Evolutionary conservation across 1,139 yeast genomes (phyloP).

Genomic region (Scheffersomyces illinoinensis): DNA sequence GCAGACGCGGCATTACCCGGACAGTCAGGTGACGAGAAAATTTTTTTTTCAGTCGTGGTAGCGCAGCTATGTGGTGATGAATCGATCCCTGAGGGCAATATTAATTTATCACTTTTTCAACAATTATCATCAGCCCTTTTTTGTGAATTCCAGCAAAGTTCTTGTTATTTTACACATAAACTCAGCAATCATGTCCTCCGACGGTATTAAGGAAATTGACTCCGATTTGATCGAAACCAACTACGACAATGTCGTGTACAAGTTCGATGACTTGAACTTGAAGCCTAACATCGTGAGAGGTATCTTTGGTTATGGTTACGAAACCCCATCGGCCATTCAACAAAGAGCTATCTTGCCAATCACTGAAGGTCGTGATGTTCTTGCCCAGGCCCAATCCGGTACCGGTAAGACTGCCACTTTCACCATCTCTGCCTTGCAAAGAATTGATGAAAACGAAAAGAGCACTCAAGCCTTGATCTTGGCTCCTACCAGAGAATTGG

Average conservation of each 20-base stretch:
- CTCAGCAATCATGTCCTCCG: slow-evolving; percentile 33
- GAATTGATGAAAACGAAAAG: slow-evolving; percentile 76
- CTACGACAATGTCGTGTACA: slow-evolving; percentile 94
- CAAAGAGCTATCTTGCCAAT: slow-evolving; percentile 97
- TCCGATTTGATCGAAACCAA: slow-evolving; percentile 87
- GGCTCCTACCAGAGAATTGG: slow-evolving; percentile 99
- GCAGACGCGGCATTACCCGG: slow-evolving; percentile 24
- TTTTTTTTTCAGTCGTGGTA: slow-evolving; percentile 10
- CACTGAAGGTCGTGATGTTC: slow-evolving; percentile 93
- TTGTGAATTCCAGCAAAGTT: neutral
- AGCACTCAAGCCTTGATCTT: slow-evolving; percentile 91
- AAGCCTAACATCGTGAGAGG: slow-evolving; percentile 79
- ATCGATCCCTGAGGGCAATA: neutral
- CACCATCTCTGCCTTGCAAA: slow-evolving; percentile 95
- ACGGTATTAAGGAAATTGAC: slow-evolving; percentile 82
- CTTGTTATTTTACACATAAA: neutral
- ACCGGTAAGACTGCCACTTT: slow-evolving; percentile 99
- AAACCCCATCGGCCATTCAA: slow-evolving; percentile 96
- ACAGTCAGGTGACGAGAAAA: slow-evolving; percentile 10
- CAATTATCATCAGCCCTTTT: neutral
- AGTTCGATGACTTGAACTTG: slow-evolving; percentile 84
- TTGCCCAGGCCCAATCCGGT: slow-evolving; percentile 99
- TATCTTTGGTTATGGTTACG: slow-evolving; percentile 97
- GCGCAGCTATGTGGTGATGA: neutral
- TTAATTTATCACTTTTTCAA: neutral